Evolutionary conservation across 1,284 basidiomycete species (phyloP), one percentile per base, ranked within the genome.

Genomic region (Porogramme epimiltina): DNA sequence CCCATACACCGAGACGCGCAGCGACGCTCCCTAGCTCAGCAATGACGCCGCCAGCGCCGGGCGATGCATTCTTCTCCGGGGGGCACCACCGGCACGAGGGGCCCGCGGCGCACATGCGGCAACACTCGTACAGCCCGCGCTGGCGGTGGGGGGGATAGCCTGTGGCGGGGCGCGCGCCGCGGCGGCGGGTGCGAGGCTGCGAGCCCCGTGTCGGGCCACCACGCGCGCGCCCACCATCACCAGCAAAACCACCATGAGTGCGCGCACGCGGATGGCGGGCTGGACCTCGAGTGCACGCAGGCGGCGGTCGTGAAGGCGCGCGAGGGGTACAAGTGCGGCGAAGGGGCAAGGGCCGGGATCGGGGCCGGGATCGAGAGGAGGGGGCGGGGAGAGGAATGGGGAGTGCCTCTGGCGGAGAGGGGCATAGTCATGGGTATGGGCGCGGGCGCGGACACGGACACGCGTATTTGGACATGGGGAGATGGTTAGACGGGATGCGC

Each of bases 11-110:
- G 3, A 31, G 13, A 13, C 28, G 28, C 28, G 13, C 28, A 31
- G 6, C 34, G n/a, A 9, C 34, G 34, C 34, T 6, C 34, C 34
- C 34, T 37, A 6, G 9, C 5, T 6, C 34, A 6, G 9, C 24
- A 13, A 25, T 33, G 3, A 25, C 43, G 10, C 38, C 49, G 11
- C 22, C 36, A 16, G 40, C 48, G 18, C 31, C 53, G 5, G 55
- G 36, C 10, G 49, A 62, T 13, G 49, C 49, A 13, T 64, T 70
- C 46, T 67, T 70, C 47, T 51, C 62, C 8, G 66, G 66, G n/a
- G 62, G 74, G 10, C 78, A 80, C 40, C 76, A 80, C 55, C 64
- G 78, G 44, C 63, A 16, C 66, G 72, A n/a, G n/a, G n/a, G n/a
- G n/a, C n/a, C n/a, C 41, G 49, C 43, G 15, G 42, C 60, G 20